Base-by-base conservation (phyloP, 352 stramenopile genomes). In the Albugo laibachii region DNA sequence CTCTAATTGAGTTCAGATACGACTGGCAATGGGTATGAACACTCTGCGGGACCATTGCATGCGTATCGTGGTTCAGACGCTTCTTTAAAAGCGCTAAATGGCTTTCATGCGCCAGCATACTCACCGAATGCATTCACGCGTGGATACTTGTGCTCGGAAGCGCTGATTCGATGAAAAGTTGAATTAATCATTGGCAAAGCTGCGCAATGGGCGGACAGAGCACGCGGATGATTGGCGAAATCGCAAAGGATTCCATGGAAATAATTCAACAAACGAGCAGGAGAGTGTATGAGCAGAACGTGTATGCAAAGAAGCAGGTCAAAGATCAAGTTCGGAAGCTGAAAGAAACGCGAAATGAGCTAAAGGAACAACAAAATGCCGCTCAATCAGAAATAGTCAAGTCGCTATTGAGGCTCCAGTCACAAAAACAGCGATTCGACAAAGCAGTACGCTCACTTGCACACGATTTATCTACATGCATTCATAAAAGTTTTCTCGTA, bases 191-290 rank as follows among this genome's bases (percentile, higher is more conserved):
- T n/a, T n/a, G n/a, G n/a, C n/a, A n/a, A n/a, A 31, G 8, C 8
- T 31, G 24, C 24, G 24, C 8, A 31, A 85, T 87, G 74, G 74
- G 74, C 54, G 74, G 77, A 41, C 69, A 86, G 61, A 82, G 66
- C 45, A 83, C 74, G 15, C 74, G 72, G 45, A 83, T 91, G 68
- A 57, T 86, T 52, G 65, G 65, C 39, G 66, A 83, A 63, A 79
- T 80, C 49, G 57, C 79, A 18, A 56, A 77, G 55, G 77, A 91
- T 62, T 84, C 75, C 53, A 56, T 69, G 41, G 83, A 78, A 59
- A 85, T 91, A 54, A 50, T 91, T 43, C 67, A 67, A 6, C 66
- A 83, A 58, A 91, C 77, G 14, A 83, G 80, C 52, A 65, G 61
- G 41, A 51, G 53, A 16, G 69, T 65, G 19, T 91, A 91, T 51